Conservation (phyloP, 2,329 filamentous ascomycete species). For the Endothia cerciana region DNA sequence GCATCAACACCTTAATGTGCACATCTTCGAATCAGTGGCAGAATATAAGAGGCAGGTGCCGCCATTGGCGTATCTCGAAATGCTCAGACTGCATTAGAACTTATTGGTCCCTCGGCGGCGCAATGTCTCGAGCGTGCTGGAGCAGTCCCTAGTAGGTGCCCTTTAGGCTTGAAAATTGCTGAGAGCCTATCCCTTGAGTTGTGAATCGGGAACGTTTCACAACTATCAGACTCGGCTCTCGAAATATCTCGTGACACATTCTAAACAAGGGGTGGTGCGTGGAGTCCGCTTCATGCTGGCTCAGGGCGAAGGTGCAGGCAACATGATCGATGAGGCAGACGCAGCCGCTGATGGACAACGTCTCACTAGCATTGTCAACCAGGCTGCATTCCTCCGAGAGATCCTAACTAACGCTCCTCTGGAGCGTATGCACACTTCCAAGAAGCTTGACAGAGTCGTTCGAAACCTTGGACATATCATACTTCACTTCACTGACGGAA, state of each 20-base stretch:
- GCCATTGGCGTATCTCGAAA: conserved; percentile 14
- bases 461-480: conserved; percentile 20
- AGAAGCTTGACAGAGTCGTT: conserved; percentile 30
- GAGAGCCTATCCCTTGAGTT: too few species aligned
- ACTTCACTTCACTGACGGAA: conserved; percentile 32
- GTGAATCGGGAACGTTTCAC: too few species aligned
- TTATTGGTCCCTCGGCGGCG: conserved; percentile 17
- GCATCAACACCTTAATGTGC: conserved; percentile 9
- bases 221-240: too few species aligned
- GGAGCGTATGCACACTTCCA: conserved; percentile 33
- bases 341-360: conserved; percentile 11
- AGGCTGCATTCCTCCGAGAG: conserved; percentile 30
- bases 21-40: conserved; percentile 15
- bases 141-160: neutral
- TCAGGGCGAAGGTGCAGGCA: conserved; percentile 1
- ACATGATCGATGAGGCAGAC: conserved; percentile 3
- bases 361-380: conserved; percentile 31
- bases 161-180: too few species aligned
- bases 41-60: conserved; percentile 1
- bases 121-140: conserved; percentile 25
- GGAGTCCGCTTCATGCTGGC: conserved; percentile 11
- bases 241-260: too few species aligned
- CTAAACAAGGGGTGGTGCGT: too few species aligned
- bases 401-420: conserved; percentile 29
- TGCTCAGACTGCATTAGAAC: conserved; percentile 4